Conservation (phyloP, 768 basidiomycete species). For the Podaxis sp. region DNA sequence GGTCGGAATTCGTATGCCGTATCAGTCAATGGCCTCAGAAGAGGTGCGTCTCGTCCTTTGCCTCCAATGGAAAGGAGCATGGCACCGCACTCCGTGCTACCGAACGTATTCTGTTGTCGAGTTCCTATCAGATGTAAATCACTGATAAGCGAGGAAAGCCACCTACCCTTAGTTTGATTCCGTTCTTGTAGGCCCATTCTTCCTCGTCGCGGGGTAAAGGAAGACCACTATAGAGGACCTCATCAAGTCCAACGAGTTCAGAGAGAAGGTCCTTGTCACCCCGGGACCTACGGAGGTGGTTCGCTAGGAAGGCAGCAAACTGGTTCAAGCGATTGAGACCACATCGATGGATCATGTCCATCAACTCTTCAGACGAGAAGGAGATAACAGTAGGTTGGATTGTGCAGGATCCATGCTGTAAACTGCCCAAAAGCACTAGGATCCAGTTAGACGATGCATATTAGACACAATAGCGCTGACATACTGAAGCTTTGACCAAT, state of each 20-base stretch:
- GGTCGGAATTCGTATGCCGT: constrained; percentile 69
- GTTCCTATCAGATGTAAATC: constrained; percentile 1
- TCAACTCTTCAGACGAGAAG: constrained; percentile 68
- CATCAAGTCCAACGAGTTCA: constrained; percentile 54
- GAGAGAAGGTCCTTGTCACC: constrained; percentile 60
- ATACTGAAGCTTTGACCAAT: constrained; percentile 76
- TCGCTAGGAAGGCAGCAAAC: constrained; percentile 69
- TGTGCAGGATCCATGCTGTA: constrained; percentile 73
- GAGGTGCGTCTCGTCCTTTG: constrained; percentile 45
- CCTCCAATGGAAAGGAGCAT: constrained; percentile 63
- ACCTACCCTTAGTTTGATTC: constrained; percentile 61
- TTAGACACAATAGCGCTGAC: constrained; percentile 28
- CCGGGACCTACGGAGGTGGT: constrained; percentile 60
- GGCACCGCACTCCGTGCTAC: constrained; percentile 77
- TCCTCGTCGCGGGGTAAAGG: constrained; percentile 67
- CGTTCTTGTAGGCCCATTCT: constrained; percentile 64
- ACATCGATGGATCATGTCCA: constrained; percentile 68
- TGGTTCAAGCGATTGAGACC: constrained; percentile 75
- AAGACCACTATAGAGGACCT: constrained; percentile 67
- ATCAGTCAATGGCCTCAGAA: constrained; percentile 56
- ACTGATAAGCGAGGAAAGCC: not conserved
- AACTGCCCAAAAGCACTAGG: constrained; percentile 65
- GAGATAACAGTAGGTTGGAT: constrained; percentile 67
- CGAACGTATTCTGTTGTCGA: constrained; percentile 64
- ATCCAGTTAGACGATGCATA: constrained; percentile 22